Evolutionary conservation across 495 filamentous ascomycete species (phyloP).

Genomic region (Podospora anserina): DNA sequence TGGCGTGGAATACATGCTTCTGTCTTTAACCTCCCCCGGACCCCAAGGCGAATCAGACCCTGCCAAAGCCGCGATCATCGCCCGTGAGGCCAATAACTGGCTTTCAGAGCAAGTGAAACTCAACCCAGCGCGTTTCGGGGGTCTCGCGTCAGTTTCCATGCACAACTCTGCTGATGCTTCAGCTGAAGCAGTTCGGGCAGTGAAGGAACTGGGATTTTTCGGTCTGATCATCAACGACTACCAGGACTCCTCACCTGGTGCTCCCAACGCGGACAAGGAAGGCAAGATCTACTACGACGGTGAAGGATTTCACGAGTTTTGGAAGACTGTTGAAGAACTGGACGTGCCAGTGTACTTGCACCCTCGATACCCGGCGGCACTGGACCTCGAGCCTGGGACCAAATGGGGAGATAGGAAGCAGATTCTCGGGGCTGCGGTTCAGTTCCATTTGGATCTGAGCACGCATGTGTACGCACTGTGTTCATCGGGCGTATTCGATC

Average conservation of each 20-base stretch:
- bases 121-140: slow-evolving; percentile 54
- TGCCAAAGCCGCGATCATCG: slow-evolving; percentile 32
- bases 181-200: slow-evolving; percentile 53
- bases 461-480: slow-evolving; percentile 36
- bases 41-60: slow-evolving; percentile 53
- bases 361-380: slow-evolving; percentile 43
- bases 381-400: slow-evolving; percentile 25
- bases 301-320: slow-evolving; percentile 55
- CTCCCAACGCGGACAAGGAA: slow-evolving; percentile 32
- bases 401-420: slow-evolving; percentile 31
- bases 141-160: slow-evolving; percentile 48
- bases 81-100: slow-evolving; percentile 56
- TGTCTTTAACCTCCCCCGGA: slow-evolving; percentile 55
- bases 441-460: slow-evolving; percentile 41
- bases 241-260: slow-evolving; percentile 21
- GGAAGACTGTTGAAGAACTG: slow-evolving; percentile 54
- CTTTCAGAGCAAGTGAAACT: slow-evolving; percentile 50
- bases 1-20: slow-evolving; percentile 59
- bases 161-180: slow-evolving; percentile 50
- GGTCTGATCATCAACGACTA: slow-evolving; percentile 61
- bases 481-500: slow-evolving; percentile 49
- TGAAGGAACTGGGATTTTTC: slow-evolving; percentile 54
- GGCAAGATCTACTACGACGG: slow-evolving; percentile 60
- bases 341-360: slow-evolving; percentile 64
- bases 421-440: slow-evolving; percentile 34